Evolutionary conservation across 2,329 filamentous ascomycete genomes (phyloP).

Genomic region (Aspergillus flavus): DNA sequence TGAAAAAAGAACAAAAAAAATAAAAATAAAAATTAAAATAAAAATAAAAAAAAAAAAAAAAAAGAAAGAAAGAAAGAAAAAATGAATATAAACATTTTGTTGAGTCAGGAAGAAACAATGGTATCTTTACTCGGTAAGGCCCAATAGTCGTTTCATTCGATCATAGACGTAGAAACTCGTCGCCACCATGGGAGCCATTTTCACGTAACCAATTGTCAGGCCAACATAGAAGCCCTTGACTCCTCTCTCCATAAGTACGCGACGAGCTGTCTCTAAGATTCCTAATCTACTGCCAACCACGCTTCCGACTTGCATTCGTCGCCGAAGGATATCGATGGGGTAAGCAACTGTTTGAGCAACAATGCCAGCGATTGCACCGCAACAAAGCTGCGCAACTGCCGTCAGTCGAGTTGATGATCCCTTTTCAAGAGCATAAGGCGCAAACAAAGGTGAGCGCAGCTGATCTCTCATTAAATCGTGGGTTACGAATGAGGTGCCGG

Average conservation of each 20-base stretch:
- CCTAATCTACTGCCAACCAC: constrained; percentile 80
- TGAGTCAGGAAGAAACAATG: not conserved
- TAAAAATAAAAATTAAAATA: no score
- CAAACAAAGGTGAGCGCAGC: constrained; percentile 70
- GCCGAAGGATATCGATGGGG: constrained; percentile 88
- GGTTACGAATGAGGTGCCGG: constrained; percentile 91
- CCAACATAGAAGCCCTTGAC: constrained; percentile 87
- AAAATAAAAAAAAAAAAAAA: no score
- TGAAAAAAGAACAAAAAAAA: no score
- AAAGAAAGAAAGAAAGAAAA: no score
- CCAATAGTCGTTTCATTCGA: constrained; percentile 64
- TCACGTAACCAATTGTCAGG: constrained; percentile 90
- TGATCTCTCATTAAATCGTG: constrained; percentile 89
- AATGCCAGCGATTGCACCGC: constrained; percentile 83
- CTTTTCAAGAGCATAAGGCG: constrained; percentile 66
- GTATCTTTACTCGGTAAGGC: constrained; percentile 49
- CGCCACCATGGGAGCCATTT: constrained; percentile 87
- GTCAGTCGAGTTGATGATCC: constrained; percentile 69
- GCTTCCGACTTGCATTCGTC: constrained; percentile 94
- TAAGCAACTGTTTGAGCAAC: constrained; percentile 92
- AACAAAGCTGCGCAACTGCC: constrained; percentile 84
- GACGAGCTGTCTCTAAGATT: constrained; percentile 74
- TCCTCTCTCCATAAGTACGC: constrained; percentile 76
- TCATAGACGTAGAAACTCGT: constrained; percentile 71
- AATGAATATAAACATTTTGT: no score